Evolutionary conservation across 2,329 filamentous ascomycete species (phyloP).

Genomic region (Phyllosticta capitalensis): DNA sequence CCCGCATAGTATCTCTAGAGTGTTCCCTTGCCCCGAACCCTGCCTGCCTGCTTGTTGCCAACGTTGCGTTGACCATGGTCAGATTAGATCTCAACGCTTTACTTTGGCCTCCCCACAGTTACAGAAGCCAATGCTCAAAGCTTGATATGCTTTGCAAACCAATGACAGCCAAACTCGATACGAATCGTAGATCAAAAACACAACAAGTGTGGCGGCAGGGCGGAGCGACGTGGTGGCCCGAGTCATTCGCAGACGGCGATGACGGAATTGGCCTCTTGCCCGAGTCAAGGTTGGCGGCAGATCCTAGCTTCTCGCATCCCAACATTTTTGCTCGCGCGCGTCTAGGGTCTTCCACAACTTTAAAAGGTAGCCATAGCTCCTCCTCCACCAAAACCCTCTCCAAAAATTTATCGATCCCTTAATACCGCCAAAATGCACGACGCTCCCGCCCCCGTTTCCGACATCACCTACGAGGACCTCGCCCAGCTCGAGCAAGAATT

Average conservation of each 20-base stretch:
- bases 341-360: neutral
- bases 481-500: conserved; percentile 74
- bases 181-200: neutral
- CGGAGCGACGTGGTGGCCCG: neutral
- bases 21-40: neutral
- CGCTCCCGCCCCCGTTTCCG: conserved; percentile 5
- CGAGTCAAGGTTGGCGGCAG: neutral
- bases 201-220: neutral
- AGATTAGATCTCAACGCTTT: neutral
- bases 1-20: neutral
- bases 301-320: conserved; percentile 11
- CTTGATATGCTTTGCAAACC: neutral
- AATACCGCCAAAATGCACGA: neutral
- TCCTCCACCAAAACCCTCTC: neutral
- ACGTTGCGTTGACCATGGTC: neutral
- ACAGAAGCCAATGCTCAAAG: neutral
- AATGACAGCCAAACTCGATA: neutral
- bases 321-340: conserved; percentile 10
- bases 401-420: neutral
- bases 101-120: neutral
- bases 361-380: neutral
- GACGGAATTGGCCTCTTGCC: neutral
- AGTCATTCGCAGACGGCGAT: neutral
- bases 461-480: conserved; percentile 64
- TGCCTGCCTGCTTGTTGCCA: neutral